Percentiles rank a stretch among this genome's conserved stretches.
These are phyloP conservation scores for Agaricus subrufescens DNA, from an alignment of 768 basidiomycete genomes.

Conservation along the genomic window DNA sequence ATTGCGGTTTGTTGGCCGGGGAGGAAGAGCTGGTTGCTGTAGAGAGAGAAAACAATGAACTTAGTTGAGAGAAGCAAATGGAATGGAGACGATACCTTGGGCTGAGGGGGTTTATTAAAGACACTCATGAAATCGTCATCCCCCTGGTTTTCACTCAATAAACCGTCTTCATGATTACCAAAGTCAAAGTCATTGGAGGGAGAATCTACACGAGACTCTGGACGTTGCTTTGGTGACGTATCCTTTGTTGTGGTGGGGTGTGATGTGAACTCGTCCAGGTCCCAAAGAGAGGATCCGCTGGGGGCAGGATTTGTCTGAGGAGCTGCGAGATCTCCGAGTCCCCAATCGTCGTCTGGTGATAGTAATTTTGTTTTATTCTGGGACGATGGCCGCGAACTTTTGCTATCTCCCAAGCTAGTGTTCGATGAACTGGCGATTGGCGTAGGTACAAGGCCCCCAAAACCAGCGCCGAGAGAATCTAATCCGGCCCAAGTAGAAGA, in stretches of 20 bases:
- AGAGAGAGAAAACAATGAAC: neutral
- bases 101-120: constrained; percentile 47
- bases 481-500: constrained; percentile 63
- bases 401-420: too few relatives aligned
- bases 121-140: constrained; percentile 76
- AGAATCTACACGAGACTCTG: constrained; percentile 15
- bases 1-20: neutral
- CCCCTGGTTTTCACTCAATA: constrained; percentile 16
- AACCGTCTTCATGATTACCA: constrained; percentile 41
- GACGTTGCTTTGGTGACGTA: neutral
- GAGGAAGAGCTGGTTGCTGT: neutral
- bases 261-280: constrained; percentile 38
- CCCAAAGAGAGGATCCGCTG: constrained; percentile 28
- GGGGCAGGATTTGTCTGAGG: constrained; percentile 2
- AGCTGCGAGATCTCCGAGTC: constrained; percentile 20
- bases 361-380: neutral
- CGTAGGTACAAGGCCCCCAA: constrained; percentile 11
- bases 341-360: constrained; percentile 31
- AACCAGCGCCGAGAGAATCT: constrained; percentile 30
- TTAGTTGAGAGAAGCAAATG: neutral
- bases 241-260: constrained; percentile 13
- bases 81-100: constrained; percentile 28
- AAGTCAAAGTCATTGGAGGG: constrained; percentile 61
- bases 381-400: constrained; percentile 7
- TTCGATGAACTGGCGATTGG: neutral